Base-by-base conservation (phyloP, 2,329 filamentous ascomycete genomes). In the Arthroderma uncinatum region DNA sequence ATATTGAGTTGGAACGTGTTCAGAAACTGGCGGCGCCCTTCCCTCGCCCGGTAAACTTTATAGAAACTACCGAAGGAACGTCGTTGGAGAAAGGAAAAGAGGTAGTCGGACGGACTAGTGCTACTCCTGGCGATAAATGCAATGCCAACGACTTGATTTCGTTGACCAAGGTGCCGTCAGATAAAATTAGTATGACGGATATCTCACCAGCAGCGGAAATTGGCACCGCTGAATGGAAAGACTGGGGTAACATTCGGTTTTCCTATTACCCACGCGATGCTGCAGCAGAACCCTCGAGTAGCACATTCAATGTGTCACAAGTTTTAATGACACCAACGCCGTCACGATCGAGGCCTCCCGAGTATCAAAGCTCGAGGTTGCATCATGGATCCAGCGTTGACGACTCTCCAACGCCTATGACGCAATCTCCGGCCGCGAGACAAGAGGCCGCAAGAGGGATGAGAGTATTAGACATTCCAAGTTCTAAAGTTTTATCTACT, bases 1-100 rank as follows among this genome's bases (percentile, higher is more conserved):
- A 81, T 64, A 80, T 85, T 66, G 81, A 82, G 62, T 69, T 83
- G 50, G 90, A 96, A 61, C 86, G 87, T 63, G 82, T 98, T 55
- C 86, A 91, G 62, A 88, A 89, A 71, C 77, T 98, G 55, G 85
- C 92, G 4, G 76, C 84, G 58, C 89, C 92, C 5, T 95, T 97
- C 67, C 78, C 84, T 48, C 94, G 89, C 72, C 87, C 83, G 1
- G 78, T 80, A 1, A 76, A 82, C 7, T 62, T 68, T 25, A 67
- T 76, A 39, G 81, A 76, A 33, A 23, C 10, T 10, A 69, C 76
- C 2, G 82, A 81, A 42, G 68, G 79, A 14, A 66, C 73, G 4
- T 72, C 79, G 4, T 77, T 76, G 10, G 80, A 73, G 56, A 95
- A 95, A 72, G 83, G 80, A 53, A 95, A 92, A 70, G 89, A 94